Percentiles rank a stretch among this genome's conserved stretches.
These are phyloP conservation scores for Aphelidium insulamus DNA, from an alignment of 371 early-diverging fungal species.

Conservation along the genomic window DNA sequence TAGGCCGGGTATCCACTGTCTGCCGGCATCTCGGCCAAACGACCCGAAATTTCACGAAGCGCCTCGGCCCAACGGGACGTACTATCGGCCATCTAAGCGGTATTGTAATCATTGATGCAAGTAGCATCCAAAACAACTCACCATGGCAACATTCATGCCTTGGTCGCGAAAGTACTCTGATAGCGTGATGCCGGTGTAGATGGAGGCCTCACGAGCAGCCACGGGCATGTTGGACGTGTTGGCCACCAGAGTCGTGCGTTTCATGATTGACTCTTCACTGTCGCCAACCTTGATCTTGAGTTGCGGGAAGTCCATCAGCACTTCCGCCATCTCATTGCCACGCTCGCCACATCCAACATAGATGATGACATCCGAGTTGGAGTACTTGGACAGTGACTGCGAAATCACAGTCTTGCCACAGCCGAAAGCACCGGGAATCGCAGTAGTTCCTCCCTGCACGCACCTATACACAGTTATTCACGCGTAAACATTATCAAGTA, in stretches of 20 bases:
- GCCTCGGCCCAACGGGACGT: constrained; percentile 99
- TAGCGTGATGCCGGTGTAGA: constrained; percentile 99
- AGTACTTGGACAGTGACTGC: constrained; percentile 98
- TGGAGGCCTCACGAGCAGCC: constrained; percentile 99
- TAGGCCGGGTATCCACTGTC: constrained; percentile 99
- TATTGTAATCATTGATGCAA: too few relatives aligned
- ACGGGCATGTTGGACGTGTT: constrained; percentile 99
- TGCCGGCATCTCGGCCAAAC: constrained; percentile 99
- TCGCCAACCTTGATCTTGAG: constrained; percentile 78
- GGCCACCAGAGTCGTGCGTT: constrained; percentile 98
- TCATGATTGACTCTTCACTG: constrained; percentile 96
- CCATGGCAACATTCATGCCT: constrained; percentile 99
- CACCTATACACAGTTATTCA: constrained; percentile 16
- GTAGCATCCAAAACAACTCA: too few relatives aligned
- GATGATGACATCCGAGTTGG: constrained; percentile 98
- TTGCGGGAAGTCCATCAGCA: constrained; percentile 99
- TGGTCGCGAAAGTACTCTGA: constrained; percentile 99
- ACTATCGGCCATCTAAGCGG: constrained; percentile 99
- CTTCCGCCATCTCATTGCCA: constrained; percentile 99
- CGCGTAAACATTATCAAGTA: neutral
- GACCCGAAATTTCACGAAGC: constrained; percentile 98
- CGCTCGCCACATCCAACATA: constrained; percentile 79
- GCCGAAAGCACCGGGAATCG: constrained; percentile 99
- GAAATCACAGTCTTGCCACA: constrained; percentile 99
- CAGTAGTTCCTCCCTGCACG: constrained; percentile 99